These are phyloP conservation scores for Mycena chlorophos DNA, from an alignment of 768 basidiomycete species.

Conservation along the genomic window DNA sequence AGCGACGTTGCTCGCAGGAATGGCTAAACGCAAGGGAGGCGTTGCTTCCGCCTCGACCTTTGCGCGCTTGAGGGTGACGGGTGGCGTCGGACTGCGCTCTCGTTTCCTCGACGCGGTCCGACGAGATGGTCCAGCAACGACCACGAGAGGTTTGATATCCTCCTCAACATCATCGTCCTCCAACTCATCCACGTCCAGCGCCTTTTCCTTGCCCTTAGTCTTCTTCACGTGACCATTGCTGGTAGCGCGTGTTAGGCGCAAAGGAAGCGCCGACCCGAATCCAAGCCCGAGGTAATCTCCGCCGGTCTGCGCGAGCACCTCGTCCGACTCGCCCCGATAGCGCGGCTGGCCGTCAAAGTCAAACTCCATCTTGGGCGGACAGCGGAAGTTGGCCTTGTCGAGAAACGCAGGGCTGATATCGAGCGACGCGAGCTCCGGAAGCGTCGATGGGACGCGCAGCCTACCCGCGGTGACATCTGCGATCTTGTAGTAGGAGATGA, in stretches of 20 bases:
- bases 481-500: slow-evolving; percentile 93
- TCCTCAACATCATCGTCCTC: neutral
- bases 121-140: no score
- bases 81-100: neutral
- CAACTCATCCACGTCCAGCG: neutral
- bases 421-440: slow-evolving; percentile 83
- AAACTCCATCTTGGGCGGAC: slow-evolving; percentile 54
- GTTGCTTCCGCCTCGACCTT: neutral
- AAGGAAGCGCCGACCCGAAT: neutral
- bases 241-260: neutral
- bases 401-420: slow-evolving; percentile 88
- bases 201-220: neutral
- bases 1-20: neutral
- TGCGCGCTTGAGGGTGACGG: neutral
- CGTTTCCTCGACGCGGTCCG: neutral
- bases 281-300: slow-evolving; percentile 8
- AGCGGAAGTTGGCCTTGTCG: slow-evolving; percentile 80
- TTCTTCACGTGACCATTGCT: neutral
- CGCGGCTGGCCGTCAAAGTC: slow-evolving; percentile 80
- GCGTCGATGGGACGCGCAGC: slow-evolving; percentile 81
- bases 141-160: neutral
- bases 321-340: slow-evolving; percentile 84
- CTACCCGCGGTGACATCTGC: slow-evolving; percentile 89
- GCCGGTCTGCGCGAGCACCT: slow-evolving; percentile 33
- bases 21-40: neutral